These are phyloP conservation scores for Trichodelitschia bisporula DNA, from an alignment of 495 filamentous ascomycete genomes.

Conservation along the genomic window DNA sequence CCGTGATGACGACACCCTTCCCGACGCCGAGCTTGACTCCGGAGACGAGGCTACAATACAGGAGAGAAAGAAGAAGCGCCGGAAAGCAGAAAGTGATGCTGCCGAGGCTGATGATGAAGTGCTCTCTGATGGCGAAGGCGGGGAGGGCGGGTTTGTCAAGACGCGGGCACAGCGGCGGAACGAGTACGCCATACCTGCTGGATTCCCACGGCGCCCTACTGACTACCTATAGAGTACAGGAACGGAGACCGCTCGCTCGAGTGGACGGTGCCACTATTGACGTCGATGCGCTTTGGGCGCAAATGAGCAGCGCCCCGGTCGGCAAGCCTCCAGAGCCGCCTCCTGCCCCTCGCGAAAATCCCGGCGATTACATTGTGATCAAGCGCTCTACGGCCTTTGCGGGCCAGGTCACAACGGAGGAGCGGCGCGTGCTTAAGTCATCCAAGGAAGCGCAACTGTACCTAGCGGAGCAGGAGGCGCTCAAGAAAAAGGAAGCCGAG, in stretches of 20 bases:
- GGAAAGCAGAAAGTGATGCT: constrained; percentile 15
- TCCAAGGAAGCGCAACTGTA: constrained; percentile 67
- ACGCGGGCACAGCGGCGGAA: constrained; percentile 30
- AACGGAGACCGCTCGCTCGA: constrained; percentile 33
- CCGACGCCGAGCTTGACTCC: constrained; percentile 23
- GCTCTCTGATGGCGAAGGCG: constrained; percentile 23
- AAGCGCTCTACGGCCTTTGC: constrained; percentile 81
- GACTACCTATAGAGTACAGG: constrained; percentile 34
- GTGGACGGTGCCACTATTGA: constrained; percentile 57
- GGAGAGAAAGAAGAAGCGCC: constrained; percentile 26
- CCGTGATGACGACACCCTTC: constrained; percentile 1
- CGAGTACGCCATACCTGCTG: constrained; percentile 15
- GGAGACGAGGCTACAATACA: constrained; percentile 62
- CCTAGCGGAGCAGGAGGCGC: constrained; percentile 20
- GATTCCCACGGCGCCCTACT: no score
- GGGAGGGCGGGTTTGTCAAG: constrained; percentile 59
- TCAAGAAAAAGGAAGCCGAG: constrained; percentile 15
- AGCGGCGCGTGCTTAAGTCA: constrained; percentile 51
- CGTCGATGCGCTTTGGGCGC: constrained; percentile 70
- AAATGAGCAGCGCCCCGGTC: constrained; percentile 28
- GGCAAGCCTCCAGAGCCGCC: constrained; percentile 2
- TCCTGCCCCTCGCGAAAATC: neutral
- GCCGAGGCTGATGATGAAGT: constrained; percentile 13
- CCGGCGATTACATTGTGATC: constrained; percentile 43
- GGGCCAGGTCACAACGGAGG: constrained; percentile 59